A percentile compares a stretch with the other conserved stretches of the same genome.
These are phyloP conservation scores for Fusarium sp. DNA, from an alignment of 2,329 filamentous ascomycete genomes.

Conservation along the genomic window DNA sequence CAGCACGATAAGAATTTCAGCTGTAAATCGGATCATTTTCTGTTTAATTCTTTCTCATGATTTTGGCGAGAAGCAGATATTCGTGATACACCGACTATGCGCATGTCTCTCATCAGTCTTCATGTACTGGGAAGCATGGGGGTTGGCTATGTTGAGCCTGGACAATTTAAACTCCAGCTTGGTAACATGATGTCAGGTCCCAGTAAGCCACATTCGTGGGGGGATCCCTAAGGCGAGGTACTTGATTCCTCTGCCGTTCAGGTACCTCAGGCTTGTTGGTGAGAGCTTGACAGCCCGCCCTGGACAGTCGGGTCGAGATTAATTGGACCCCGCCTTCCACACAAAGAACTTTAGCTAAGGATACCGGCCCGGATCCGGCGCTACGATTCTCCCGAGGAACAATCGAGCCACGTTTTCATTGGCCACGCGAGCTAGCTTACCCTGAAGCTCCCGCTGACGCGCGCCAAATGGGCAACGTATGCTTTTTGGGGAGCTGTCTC, in stretches of 20 bases:
- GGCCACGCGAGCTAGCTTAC: conserved; percentile 43
- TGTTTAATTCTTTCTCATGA: neutral
- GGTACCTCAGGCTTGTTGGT: conserved; percentile 26
- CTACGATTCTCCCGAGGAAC: conserved; percentile 41
- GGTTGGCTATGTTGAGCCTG: conserved; percentile 28
- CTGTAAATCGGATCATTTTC: neutral
- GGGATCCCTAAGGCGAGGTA: conserved; percentile 30
- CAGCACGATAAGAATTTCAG: conserved; percentile 11
- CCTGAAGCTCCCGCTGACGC: conserved; percentile 48
- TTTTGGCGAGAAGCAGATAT: neutral
- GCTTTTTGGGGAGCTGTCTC: conserved; percentile 51
- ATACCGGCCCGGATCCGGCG: conserved; percentile 31
- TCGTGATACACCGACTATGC: conserved; percentile 35
- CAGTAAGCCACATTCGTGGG: conserved; percentile 42
- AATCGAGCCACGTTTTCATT: conserved; percentile 42
- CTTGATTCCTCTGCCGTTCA: conserved; percentile 27
- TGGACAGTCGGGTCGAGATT: neutral
- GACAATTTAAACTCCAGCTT: conserved; percentile 29
- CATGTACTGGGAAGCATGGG: conserved; percentile 22
- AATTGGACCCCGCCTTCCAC: neutral
- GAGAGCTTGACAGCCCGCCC: conserved; percentile 6
- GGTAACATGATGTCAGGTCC: conserved; percentile 49
- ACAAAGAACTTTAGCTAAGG: conserved; percentile 1
- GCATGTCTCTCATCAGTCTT: conserved; percentile 17
- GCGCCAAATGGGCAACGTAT: conserved; percentile 54